Percentiles rank a stretch among this genome's conserved stretches.
Evolutionary conservation across 768 basidiomycete species (phyloP).

Genomic region (Leucosporidium yakuticum): DNA sequence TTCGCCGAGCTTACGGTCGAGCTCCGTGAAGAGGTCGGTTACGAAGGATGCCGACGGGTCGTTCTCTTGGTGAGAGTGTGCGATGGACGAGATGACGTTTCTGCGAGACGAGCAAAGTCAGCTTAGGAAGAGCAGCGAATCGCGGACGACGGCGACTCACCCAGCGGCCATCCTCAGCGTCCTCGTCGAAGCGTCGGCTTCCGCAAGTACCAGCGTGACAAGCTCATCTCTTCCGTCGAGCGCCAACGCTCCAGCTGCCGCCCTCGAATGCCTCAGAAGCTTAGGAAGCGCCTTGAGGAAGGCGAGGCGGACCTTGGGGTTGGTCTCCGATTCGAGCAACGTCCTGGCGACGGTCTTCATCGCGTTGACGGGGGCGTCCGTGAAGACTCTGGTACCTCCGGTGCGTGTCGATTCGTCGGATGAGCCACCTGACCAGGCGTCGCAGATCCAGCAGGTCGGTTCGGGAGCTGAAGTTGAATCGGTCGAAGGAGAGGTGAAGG

Average conservation of each 20-base stretch:
- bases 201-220: neutral
- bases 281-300: constrained; percentile 3
- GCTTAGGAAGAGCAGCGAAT: neutral
- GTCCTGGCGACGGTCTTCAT: neutral
- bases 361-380: constrained; percentile 4
- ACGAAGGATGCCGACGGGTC: neutral
- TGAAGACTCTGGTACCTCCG: constrained; percentile 3
- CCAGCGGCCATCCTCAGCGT: constrained; percentile 31
- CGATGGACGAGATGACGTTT: constrained; percentile 21
- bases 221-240: neutral
- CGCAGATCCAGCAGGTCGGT: constrained; percentile 19
- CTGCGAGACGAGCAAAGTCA: constrained; percentile 3
- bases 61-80: constrained; percentile 8
- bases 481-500: neutral
- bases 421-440: neutral
- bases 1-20: constrained; percentile 10
- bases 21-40: neutral
- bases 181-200: constrained; percentile 15
- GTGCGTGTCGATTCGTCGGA: neutral
- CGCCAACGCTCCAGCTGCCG: neutral
- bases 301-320: constrained; percentile 9
- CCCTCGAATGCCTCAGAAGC: constrained; percentile 15
- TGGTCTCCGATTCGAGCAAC: neutral
- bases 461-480: neutral
- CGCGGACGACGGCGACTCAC: constrained; percentile 1